Evolutionary conservation across 2,329 filamentous ascomycete genomes (phyloP).

Genomic region (Exophiala dermatitidis): DNA sequence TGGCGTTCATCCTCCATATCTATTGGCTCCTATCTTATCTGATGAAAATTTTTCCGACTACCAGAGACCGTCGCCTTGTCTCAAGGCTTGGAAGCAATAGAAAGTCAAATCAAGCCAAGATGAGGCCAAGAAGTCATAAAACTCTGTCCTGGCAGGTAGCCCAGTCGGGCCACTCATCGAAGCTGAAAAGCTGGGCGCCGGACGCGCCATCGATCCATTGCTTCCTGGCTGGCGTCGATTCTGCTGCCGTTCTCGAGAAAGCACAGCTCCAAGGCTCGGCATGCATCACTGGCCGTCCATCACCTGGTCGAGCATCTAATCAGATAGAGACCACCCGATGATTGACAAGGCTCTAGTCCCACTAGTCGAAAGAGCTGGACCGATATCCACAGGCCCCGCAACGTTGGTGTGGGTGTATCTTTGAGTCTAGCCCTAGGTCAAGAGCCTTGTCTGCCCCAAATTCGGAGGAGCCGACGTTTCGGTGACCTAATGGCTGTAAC

Average conservation of each 20-base stretch:
- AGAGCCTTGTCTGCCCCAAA: not conserved
- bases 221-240: too few species aligned
- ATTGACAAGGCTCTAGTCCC: slow-evolving; percentile 32
- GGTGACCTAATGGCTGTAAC: not conserved
- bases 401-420: too few species aligned
- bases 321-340: slow-evolving; percentile 3
- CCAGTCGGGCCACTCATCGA: too few species aligned
- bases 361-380: slow-evolving; percentile 68
- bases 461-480: not conserved
- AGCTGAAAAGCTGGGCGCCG: too few species aligned
- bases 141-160: not conserved
- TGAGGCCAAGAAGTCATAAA: not conserved
- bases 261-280: not conserved
- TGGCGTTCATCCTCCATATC: not conserved
- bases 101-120: not conserved
- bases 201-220: too few species aligned
- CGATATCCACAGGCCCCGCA: too few species aligned
- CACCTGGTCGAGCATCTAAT: slow-evolving; percentile 2
- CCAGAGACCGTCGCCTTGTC: not conserved
- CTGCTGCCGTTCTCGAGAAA: too few species aligned
- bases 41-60: slow-evolving; percentile 9
- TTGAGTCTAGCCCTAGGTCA: slow-evolving; percentile 29
- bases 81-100: not conserved
- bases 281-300: not conserved
- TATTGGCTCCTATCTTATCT: slow-evolving; percentile 16